Evolutionary conservation across 2,329 filamentous ascomycete genomes (phyloP).

Genomic region (Sporothrix brasiliensis): DNA sequence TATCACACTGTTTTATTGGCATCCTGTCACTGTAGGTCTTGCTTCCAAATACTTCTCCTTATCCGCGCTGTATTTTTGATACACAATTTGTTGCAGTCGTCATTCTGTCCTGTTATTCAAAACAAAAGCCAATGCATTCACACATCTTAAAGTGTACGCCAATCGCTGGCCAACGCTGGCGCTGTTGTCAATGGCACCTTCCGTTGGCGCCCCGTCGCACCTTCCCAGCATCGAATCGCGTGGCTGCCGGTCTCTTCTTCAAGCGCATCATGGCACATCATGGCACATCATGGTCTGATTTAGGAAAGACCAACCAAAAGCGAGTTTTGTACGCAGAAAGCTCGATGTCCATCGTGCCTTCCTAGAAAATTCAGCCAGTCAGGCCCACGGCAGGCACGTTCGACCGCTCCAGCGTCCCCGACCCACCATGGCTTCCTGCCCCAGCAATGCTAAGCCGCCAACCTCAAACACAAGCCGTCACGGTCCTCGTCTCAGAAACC

Average conservation of each 20-base stretch:
- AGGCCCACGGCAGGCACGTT: background rate
- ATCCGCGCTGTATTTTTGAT: background rate
- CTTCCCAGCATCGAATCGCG: conserved; percentile 3
- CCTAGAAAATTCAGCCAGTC: background rate
- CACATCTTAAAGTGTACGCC: background rate
- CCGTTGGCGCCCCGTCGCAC: background rate
- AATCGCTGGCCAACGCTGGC: conserved; percentile 11
- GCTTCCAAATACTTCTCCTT: background rate
- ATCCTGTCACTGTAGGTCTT: background rate
- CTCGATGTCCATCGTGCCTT: background rate
- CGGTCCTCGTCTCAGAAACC: conserved; percentile 40
- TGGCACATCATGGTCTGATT: conserved; percentile 21
- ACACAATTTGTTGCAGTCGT: conserved; percentile 20
- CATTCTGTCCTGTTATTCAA: conserved; percentile 1
- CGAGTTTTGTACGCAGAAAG: background rate
- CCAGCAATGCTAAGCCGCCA: conserved; percentile 16
- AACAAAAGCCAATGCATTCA: background rate
- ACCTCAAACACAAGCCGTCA: conserved; percentile 42
- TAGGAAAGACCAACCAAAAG: background rate
- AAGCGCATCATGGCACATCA: conserved; percentile 2
- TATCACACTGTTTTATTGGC: background rate
- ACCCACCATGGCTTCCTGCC: conserved; percentile 1
- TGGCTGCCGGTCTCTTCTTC: conserved; percentile 5
- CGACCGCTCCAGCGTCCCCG: background rate
- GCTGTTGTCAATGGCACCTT: background rate